Conservation (phyloP, 345 rosid species). For the Salix udensis region DNA sequence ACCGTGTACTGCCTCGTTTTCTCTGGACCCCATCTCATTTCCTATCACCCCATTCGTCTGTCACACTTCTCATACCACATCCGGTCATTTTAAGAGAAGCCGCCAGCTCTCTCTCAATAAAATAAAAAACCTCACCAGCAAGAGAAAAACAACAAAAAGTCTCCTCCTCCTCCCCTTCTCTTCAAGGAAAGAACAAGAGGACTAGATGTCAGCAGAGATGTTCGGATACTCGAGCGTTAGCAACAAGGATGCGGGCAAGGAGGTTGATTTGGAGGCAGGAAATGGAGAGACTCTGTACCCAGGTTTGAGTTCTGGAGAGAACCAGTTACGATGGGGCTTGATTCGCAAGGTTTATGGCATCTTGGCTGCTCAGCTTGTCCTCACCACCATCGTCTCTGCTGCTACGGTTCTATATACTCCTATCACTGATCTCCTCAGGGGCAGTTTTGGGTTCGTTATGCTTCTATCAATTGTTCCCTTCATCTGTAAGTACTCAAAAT, state of each 20-base stretch:
- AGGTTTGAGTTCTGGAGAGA: slow-evolving; percentile 75
- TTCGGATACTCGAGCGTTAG: slow-evolving; percentile 55
- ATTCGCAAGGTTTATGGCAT: slow-evolving; percentile 90
- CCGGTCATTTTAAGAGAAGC: not conserved
- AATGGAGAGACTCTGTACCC: slow-evolving; percentile 67
- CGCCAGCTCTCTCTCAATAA: not conserved
- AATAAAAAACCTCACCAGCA: not conserved
- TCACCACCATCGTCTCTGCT: slow-evolving; percentile 77
- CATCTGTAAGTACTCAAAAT: slow-evolving; percentile 44
- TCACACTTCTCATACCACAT: not conserved
- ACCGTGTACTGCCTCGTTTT: not conserved
- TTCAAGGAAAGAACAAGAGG: not conserved
- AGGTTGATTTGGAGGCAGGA: slow-evolving; percentile 50
- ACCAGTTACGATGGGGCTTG: slow-evolving; percentile 90
- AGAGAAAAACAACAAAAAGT: not conserved
- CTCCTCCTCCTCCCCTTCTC: too few relatives aligned
- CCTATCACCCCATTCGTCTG: not conserved
- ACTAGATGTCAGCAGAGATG: slow-evolving; percentile 21
- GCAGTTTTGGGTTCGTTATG: slow-evolving; percentile 66
- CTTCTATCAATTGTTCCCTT: slow-evolving; percentile 72
- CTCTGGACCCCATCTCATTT: not conserved
- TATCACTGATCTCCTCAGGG: slow-evolving; percentile 58
- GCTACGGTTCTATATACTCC: slow-evolving; percentile 63
- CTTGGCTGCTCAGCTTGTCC: slow-evolving; percentile 69
- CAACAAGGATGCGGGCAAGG: slow-evolving; percentile 31